Base-by-base conservation (phyloP, 176 grass and related monocot genomes). In the Luzula sylvatica region DNA sequence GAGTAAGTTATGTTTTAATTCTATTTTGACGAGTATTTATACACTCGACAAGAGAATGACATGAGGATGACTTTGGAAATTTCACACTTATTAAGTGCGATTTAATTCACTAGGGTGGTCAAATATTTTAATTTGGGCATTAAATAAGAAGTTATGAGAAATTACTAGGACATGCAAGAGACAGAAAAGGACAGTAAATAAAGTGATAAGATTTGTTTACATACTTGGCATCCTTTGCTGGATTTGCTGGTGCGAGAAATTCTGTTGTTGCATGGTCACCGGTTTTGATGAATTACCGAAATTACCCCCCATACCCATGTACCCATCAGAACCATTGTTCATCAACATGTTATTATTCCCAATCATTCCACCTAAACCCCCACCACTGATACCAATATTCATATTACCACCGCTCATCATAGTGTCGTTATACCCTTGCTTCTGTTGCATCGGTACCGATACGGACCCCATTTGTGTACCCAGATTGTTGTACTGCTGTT, bases 171-270 rank as follows among this genome's bases (percentile, higher is more conserved):
- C 30, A 35, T 8, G 8, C 29, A 32, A 32, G 8, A 32, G 3
- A 32, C 29, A 32, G 8, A 32, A 61, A 15, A 73, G 62, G 48
- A 90, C 46, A 55, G 23, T 23, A 39, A 47, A 50, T 32, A 35
- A 23, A 27, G 59, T 18, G 40, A 5, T 28, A 20, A 26, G 39
- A 74, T 45, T 70, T 65, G 58, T 40, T 59, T 65, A 42, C 81
- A 52, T 98, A 98, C 93, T 80, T 23, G 82, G 61, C 65, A 87
- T 83, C 66, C 86, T 98, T 74, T 73, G 86, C 42, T 75, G 66
- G 63, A 76, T 42, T 18, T 80, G 75, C 65, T 92, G 86, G 7
- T 53, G 67, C 73, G 72, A 60, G 71, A 82, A 90, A 53, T 76
- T 74, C 50, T 98, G 92, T 21, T 87, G 82, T 42, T 9, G 7